A percentile compares a stretch with the other conserved stretches of the same genome.
These are phyloP conservation scores for Aspergillus carbonarius DNA, from an alignment of 2,329 filamentous ascomycete genomes.

Conservation along the genomic window DNA sequence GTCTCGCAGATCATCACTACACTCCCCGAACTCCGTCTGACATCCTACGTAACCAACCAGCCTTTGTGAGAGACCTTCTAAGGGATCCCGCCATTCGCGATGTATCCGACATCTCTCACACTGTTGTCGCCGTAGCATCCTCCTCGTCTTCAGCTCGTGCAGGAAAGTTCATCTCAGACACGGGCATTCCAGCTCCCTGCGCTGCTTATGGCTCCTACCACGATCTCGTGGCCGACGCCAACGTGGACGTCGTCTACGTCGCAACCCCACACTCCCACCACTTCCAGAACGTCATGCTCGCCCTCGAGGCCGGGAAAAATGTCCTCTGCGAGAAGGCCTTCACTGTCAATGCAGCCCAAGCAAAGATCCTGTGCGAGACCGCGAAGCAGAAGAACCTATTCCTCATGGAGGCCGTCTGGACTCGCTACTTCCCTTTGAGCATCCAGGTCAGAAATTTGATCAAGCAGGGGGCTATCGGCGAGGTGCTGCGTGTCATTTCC, in stretches of 20 bases:
- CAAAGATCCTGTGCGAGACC: slow-evolving; percentile 68
- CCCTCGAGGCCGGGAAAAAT: slow-evolving; percentile 77
- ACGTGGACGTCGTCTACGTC: slow-evolving; percentile 84
- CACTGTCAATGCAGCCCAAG: slow-evolving; percentile 77
- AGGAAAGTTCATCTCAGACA: slow-evolving; percentile 68
- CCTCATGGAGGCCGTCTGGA: slow-evolving; percentile 89
- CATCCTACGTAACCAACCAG: slow-evolving; percentile 28
- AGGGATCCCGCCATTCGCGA: slow-evolving; percentile 68
- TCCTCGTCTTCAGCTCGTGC: slow-evolving; percentile 71
- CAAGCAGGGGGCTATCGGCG: slow-evolving; percentile 60
- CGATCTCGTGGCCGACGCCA: slow-evolving; percentile 73
- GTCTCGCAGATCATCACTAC: slow-evolving; percentile 1
- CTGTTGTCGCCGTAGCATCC: slow-evolving; percentile 75
- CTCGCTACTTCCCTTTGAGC: slow-evolving; percentile 81
- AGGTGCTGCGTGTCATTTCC: slow-evolving; percentile 56
- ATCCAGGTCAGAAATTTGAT: slow-evolving; percentile 61
- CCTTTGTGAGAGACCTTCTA: slow-evolving; percentile 75
- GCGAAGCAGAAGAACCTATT: slow-evolving; percentile 72
- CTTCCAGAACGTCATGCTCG: slow-evolving; percentile 87
- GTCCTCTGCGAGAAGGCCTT: slow-evolving; percentile 91
- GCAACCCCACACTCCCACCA: slow-evolving; percentile 91
- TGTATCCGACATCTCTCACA: slow-evolving; percentile 71
- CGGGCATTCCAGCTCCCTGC: slow-evolving; percentile 66
- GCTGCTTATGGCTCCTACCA: slow-evolving; percentile 78
- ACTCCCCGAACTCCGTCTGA: neutral